Base-by-base conservation (phyloP, 257 asterid genomes). In the Solanum chiquidenum region DNA sequence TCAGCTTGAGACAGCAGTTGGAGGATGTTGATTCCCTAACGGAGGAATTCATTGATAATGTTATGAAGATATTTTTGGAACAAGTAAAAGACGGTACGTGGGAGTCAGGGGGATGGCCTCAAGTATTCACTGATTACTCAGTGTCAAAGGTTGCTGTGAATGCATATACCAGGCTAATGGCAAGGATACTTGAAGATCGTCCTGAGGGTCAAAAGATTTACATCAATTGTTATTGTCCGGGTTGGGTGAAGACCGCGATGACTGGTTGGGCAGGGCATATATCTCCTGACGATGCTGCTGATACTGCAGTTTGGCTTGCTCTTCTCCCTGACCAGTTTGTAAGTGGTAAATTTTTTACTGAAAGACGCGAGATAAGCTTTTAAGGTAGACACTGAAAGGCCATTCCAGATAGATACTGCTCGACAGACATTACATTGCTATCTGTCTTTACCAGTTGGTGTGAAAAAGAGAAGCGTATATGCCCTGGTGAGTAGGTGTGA, bases 271-370 rank as follows among this genome's bases (percentile, higher is more conserved):
- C 89, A 1, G 98, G 99, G 37, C 94, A 94, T 75, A 90, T 90
- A 40, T 85, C 91, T 84, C 99, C 98, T 0, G 98, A 93, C 87
- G 98, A 96, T 33, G 98, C 95, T n/a, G 99, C 99, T 52, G 98
- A 96, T 88, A 96, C 99, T 64, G 97, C 97, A 12, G 96, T 96
- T n/a, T 96, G 98, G 99, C 96, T 96, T 76, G 95, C 98, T n/a
- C 89, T 96, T 86, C 94, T 93, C 29, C 96, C 95, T 3, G 95
- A 94, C 18, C 93, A 88, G 73, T 90, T 87, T 27, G 88, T 89
- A 29, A 94, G 92, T 37, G 99, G 99, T 27, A 95, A 92, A 49
- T 95, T 95, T 87, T 96, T 94, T 5, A 94, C 96, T 0, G 99
- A 95, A 92, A 94, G 98, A 64, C 98, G 96, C 13, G 98, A 96